Base-by-base conservation (phyloP, 2,329 filamentous ascomycete genomes). In the Phialophora chinensis region DNA sequence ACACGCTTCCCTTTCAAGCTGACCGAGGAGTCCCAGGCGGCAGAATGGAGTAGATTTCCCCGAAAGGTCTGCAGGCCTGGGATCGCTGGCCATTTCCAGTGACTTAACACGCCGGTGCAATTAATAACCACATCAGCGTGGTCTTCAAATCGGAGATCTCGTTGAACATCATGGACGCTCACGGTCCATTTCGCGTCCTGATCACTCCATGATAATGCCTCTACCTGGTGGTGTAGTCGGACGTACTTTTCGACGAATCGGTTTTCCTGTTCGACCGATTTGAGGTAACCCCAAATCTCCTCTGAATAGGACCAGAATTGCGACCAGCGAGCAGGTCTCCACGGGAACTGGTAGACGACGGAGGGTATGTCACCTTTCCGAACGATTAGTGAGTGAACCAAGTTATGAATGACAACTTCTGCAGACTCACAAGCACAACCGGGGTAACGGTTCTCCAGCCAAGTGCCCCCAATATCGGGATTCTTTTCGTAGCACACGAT, bases 381-480 rank as follows among this genome's bases (percentile, higher is more conserved):
- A 17, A 17, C 42, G 12, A 20, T 12, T 53, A 53, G 49, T 23
- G 11, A 3, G 20, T 20, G 17, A 53, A 25, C 1, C 49, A 27
- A n/a, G 49, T 53, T 2, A 27, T 27, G 27, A 53, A 25, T 7
- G 49, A 47, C 11, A 53, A 1, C 5, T 53, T 20, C 23, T 12
- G 49, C 4, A 20, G 75, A 74, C 73, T 78, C 77, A 58, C 74
- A 80, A 20, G 72, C 74, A 23, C 80, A 78, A 4, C 80, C 80
- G 0, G 79, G 79, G 60, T 80, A 81, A 1, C 73, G 69, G 55
- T 81, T 81, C 58, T 79, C 79, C 2, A 79, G 70, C 76, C 75
- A 77, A 55, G 76, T 75, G 23, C 76, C 77, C 6, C 76, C 77
- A 64, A 79, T 69, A 49, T 75, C 73, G 11, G 73, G 65, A 53